Conservation (phyloP, 192 early-diverging fungal genomes). For the Backusella morwellensis region DNA sequence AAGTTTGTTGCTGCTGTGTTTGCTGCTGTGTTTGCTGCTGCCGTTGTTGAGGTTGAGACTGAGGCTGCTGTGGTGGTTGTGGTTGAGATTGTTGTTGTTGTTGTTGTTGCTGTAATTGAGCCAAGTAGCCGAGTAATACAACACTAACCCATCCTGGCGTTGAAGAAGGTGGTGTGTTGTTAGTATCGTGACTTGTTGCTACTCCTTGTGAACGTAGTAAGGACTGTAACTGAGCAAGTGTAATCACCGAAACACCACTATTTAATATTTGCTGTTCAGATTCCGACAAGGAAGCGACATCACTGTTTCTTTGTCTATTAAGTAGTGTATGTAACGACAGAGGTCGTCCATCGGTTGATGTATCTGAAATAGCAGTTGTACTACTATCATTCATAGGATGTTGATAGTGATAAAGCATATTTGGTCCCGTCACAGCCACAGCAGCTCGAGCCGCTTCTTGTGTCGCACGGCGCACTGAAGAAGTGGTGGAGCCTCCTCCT, state of each 20-base stretch:
- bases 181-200: constrained; percentile 4
- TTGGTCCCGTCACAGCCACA: constrained; percentile 23
- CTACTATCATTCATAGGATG: not conserved
- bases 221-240: constrained; percentile 1
- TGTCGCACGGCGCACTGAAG: constrained; percentile 23
- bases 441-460: constrained; percentile 22
- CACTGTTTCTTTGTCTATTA: constrained; percentile 2
- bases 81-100: not conserved
- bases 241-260: not conserved
- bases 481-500: constrained; percentile 15
- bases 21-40: constrained; percentile 7
- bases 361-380: not conserved
- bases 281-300: not conserved
- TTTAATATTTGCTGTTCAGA: constrained; percentile 2
- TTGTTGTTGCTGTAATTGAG: not conserved
- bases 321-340: not conserved
- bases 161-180: not conserved
- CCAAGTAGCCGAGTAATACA: not conserved
- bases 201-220: constrained; percentile 5
- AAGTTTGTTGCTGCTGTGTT: not conserved
- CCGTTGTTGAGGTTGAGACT: constrained; percentile 5
- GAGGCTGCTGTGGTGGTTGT: constrained; percentile 5
- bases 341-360: not conserved
- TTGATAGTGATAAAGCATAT: constrained; percentile 5
- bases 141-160: constrained; percentile 2